Base-by-base conservation (phyloP, 176 grass and related monocot genomes). In the Ensete ventricosum region DNA sequence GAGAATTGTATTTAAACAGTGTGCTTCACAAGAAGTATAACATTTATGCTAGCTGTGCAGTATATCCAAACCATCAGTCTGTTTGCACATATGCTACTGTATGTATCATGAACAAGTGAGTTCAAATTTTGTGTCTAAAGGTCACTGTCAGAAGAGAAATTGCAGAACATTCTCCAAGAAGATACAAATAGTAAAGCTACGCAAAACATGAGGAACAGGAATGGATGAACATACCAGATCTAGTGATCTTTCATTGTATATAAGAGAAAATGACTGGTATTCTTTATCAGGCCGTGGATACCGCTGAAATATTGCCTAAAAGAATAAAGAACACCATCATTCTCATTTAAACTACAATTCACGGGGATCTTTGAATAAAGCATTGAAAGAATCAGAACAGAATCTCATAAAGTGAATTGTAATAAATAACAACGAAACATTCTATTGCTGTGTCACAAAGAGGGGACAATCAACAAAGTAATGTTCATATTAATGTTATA, bases 201-300 rank as follows among this genome's bases (percentile, higher is more conserved):
- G 43, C 64, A 64, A 75, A 84, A 60, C 26, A 54, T 34, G 50
- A 84, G 25, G 48, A 79, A 77, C n/a, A 51, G 24, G 77, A 50
- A 80, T 55, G 71, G 77, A 34, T 9, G 79, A 4, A 34, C 82
- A 58, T 52, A 93, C 91, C 91, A 93, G 50, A 89, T 93, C 91
- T 81, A 93, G 81, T 75, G 91, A 90, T 82, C 87, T 83, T 34
- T 90, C 82, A 25, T 71, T 84, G 69, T 90, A 93, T 84, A 93
- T 83, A 60, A 93, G 91, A 50, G 87, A 89, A 72, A 93, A 93
- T 73, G 91, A 90, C 69, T 93, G 87, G 57, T 88, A 83, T 82
- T 93, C 91, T 85, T 93, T 93, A 79, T 90, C 91, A 60, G 91
- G 91, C 69, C 80, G 80, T 83, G 91, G 87, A 81, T 90, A 78